Conservation (phyloP, 2,329 filamentous ascomycete species). For the Paracorniculantispora psalliotae region DNA sequence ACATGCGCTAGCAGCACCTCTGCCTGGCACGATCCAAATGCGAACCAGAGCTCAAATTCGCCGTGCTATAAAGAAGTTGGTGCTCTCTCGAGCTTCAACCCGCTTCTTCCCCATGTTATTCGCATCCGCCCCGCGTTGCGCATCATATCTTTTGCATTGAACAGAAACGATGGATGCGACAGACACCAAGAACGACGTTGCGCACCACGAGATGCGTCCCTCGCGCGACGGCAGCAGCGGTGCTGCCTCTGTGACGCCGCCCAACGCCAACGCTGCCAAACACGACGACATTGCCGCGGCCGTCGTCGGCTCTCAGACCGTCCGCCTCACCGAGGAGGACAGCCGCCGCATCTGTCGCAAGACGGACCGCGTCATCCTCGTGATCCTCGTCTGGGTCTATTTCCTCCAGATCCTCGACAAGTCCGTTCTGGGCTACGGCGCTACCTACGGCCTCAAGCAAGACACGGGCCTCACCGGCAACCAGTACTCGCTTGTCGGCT, state of each 20-base stretch:
- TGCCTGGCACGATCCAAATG: neutral
- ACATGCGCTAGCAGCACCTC: neutral
- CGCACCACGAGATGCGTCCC: conserved; percentile 14
- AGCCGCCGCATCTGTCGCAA: conserved; percentile 49
- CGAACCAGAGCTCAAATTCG: neutral
- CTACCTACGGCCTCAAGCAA: conserved; percentile 48
- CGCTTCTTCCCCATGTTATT: neutral
- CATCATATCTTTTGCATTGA: neutral
- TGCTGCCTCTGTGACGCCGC: neutral
- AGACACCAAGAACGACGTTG: conserved; percentile 10
- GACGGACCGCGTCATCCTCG: conserved; percentile 55
- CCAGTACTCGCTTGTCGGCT: conserved; percentile 53
- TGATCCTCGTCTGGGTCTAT: conserved; percentile 53
- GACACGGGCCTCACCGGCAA: conserved; percentile 47
- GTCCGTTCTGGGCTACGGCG: conserved; percentile 50
- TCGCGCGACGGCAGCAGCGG: conserved; percentile 4
- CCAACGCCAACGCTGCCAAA: neutral
- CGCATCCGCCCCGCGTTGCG: neutral
- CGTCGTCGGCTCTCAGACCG: neutral
- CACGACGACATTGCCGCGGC: conserved; percentile 7
- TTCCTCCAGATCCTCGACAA: conserved; percentile 58
- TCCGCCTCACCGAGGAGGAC: conserved; percentile 33
- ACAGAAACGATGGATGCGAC: neutral
- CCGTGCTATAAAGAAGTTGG: neutral
- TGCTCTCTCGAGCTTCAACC: neutral